Base-by-base conservation (phyloP, 768 basidiomycete genomes). In the Phylloporus rhodoxanthus region DNA sequence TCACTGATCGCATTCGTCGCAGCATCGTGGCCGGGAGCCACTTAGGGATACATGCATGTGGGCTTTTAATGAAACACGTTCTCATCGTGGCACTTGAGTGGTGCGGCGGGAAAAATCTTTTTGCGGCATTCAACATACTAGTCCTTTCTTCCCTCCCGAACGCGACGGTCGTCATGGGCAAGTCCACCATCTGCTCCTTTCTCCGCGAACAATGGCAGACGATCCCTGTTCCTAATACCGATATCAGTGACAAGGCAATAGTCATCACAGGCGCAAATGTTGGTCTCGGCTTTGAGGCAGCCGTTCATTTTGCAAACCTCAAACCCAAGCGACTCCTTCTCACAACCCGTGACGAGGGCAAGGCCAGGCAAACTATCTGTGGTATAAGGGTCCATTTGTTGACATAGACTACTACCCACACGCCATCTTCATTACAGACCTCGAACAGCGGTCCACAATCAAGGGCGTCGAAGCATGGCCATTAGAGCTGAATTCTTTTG, bases 401-500 rank as follows among this genome's bases (percentile, higher is more conserved):
- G 40, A 32, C 29, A 28, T 29, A 9, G n/a, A 19, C 20, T 14
- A 11, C 15, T 17, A n/a, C 17, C 39, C 23, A 61, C 43, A 30
- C 11, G 29, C 13, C 29, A 30, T 33, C 38, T 39, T 28, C 8
- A 26, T 14, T 14, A 9, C 38, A 65, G 65, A 57, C 29, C 25
- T 66, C 8, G 55, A 62, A 39, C 51, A 50, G 32, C 57, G 25
- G 11, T 53, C 41, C 42, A 37, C 14, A 25, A 21, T 30, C 25
- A 48, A 46, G 15, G 33, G 43, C 10, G 40, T 63, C 15, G 62
- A 66, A 23, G 57, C 61, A 14, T 72, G 69, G 70, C 45, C 60
- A 15, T 53, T 72, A 30, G 72, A 73, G 33, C 49, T 73, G 39
- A 36, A 50, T 8, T 61, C 57, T 14, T 71, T 72, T 34, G 60